Evolutionary conservation across 768 basidiomycete species (phyloP), one percentile per base, ranked within the genome.

Genomic region (Leucosporidium creatinivorum): DNA sequence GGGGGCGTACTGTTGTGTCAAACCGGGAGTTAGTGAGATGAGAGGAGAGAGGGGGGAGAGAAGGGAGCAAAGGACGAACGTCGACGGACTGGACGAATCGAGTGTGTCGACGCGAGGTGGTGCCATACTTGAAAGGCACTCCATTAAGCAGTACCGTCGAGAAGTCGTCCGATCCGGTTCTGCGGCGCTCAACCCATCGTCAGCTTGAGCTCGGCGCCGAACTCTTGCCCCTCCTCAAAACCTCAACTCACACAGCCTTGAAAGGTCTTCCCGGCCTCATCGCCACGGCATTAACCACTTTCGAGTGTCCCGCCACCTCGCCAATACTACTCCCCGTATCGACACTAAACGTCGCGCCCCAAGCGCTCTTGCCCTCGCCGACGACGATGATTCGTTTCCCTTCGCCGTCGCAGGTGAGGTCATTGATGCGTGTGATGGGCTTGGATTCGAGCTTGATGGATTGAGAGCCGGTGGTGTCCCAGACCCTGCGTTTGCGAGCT

Each of bases 381-480:
- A 90, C 93, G 9, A 87, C 90, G 58, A 97, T 89, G 68, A 98
- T 87, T 23, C 94, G 84, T 77, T 96, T 94, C 75, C 89, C 91
- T 78, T 97, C 94, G 1, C 88, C 89, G 75, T 98, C 94, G 92
- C 92, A 96, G 15, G 88, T 87, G 26, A 97, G 83, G 79, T 98
- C 94, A 73, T 92, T 93, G 74, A 73, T 70, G n/a, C 31, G 44
- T 0, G 66, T 62, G 49, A 73, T 51, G 5, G 69, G 66, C 56
- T 70, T 73, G 26, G 65, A 9, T 25, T 73, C 72, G 58, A 70
- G 58, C 54, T 73, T 73, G 66, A 66, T 18, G 68, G 91, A 87
- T 68, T 93, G 91, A 66, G 88, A 86, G 44, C 91, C 89, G 28
- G 89, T 85, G 1, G 85, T 86, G 77, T 98, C 94, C 94, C 94